Percentiles rank a stretch among this genome's conserved stretches.
Conservation (phyloP, 148 eudicot genomes). For the Persicaria maculosa region DNA sequence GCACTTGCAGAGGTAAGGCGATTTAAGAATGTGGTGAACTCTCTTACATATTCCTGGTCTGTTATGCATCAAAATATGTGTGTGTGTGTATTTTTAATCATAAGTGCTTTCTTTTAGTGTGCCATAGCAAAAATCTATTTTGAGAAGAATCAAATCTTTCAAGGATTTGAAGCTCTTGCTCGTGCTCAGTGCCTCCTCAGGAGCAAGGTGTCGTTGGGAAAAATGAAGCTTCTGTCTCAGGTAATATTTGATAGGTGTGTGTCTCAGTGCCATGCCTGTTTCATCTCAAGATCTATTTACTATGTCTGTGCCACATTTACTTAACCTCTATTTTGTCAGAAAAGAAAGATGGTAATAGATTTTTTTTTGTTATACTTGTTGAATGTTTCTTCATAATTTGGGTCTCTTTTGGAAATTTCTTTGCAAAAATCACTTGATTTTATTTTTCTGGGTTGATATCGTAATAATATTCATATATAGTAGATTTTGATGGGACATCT, state of each 20-base stretch:
- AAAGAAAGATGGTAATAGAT: background rate
- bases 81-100: conserved; percentile 35
- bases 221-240: conserved; percentile 72
- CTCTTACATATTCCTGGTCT: conserved; percentile 41
- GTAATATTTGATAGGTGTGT: conserved; percentile 21
- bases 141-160: conserved; percentile 75
- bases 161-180: conserved; percentile 99
- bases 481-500: background rate
- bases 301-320: background rate
- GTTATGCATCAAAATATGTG: conserved; percentile 39
- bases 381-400: background rate
- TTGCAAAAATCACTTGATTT: conserved; percentile 1
- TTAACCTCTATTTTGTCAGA: background rate
- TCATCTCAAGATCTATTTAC: background rate
- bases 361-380: background rate
- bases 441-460: background rate
- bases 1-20: conserved; percentile 93
- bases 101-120: conserved; percentile 97
- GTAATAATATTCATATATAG: background rate
- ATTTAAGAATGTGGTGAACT: conserved; percentile 53
- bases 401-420: background rate
- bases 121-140: conserved; percentile 80
- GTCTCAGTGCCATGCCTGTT: background rate
- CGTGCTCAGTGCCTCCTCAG: conserved; percentile 89
- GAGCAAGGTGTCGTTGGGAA: conserved; percentile 65